A percentile compares a stretch with the other conserved stretches of the same genome.
Evolutionary conservation across 805 yeast genomes (phyloP).

Genomic region (Candida sphagnicola): DNA sequence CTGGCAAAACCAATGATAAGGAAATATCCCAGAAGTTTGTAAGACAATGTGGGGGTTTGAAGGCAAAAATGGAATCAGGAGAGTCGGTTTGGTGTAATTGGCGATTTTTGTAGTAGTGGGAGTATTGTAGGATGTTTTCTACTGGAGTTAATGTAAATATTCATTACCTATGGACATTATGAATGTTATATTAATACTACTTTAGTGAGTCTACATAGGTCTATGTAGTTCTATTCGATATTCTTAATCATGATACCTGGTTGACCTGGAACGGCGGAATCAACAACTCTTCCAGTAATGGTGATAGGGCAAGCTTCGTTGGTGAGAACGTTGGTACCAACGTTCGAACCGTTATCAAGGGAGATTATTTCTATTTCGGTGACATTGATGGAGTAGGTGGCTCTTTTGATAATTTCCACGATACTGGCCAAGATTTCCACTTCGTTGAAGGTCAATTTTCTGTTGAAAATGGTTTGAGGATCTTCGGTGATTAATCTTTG

Average conservation of each 20-base stretch:
- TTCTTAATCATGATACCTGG: slow-evolving; percentile 84
- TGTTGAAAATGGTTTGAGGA: slow-evolving; percentile 78
- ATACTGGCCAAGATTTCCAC: slow-evolving; percentile 57
- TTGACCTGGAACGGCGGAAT: slow-evolving; percentile 85
- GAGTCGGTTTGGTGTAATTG: not conserved
- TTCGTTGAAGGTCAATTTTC: slow-evolving; percentile 85
- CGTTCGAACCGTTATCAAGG: slow-evolving; percentile 57
- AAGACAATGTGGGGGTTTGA: not conserved
- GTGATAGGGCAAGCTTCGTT: slow-evolving; percentile 68
- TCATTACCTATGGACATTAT: too few relatives aligned
- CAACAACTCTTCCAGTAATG: slow-evolving; percentile 64
- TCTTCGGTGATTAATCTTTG: slow-evolving; percentile 69
- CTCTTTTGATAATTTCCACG: slow-evolving; percentile 52
- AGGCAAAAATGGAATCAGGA: not conserved
- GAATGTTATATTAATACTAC: not conserved
- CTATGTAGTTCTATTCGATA: slow-evolving; percentile 25
- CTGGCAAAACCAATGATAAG: too few relatives aligned
- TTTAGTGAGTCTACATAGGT: not conserved
- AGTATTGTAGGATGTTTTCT: too few relatives aligned
- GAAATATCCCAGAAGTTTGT: not conserved
- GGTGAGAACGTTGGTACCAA: slow-evolving; percentile 63
- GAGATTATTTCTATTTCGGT: slow-evolving; percentile 56
- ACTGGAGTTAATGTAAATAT: too few relatives aligned
- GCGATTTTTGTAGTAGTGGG: not conserved
- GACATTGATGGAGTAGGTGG: slow-evolving; percentile 56